Evolutionary conservation across 345 rosid species (phyloP).

Genomic region (Lepidium africanum): DNA sequence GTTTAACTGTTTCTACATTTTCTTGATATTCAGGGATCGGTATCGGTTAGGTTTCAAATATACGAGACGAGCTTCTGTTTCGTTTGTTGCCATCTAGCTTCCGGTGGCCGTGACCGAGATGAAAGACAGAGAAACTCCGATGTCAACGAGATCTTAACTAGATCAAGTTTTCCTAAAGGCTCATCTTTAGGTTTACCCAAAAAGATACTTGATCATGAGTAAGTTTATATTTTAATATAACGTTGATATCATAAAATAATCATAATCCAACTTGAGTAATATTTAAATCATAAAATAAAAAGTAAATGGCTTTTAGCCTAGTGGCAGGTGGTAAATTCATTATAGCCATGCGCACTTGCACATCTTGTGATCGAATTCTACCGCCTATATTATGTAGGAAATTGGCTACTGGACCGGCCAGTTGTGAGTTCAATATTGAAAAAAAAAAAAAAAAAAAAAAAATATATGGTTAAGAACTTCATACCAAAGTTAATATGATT

Average conservation of each 20-base stretch:
- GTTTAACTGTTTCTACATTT: neutral
- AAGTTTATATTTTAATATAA: conserved; percentile 17
- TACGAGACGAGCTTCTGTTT: conserved; percentile 80
- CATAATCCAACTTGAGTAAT: neutral
- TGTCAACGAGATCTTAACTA: conserved; percentile 46
- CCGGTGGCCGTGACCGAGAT: conserved; percentile 76
- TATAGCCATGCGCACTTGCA: too few species aligned
- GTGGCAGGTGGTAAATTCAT: too few species aligned
- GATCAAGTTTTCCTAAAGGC: conserved; percentile 62
- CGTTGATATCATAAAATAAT: neutral
- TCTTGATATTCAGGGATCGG: conserved; percentile 53
- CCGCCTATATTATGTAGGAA: too few species aligned
- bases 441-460: too few species aligned
- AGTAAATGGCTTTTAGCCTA: too few species aligned
- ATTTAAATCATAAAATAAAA: too few species aligned
- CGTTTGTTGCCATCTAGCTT: conserved; percentile 72
- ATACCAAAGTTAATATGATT: neutral
- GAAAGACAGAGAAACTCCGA: conserved; percentile 58
- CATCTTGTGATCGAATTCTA: too few species aligned
- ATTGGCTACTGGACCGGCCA: too few species aligned
- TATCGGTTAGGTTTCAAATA: conserved; percentile 59
- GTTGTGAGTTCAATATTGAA: too few species aligned
- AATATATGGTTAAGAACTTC: neutral
- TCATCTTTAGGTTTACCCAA: conserved; percentile 40
- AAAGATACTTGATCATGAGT: conserved; percentile 74